Percentiles rank a stretch among this genome's conserved stretches.
Evolutionary conservation across 768 basidiomycete species (phyloP).

Genomic region (Leccinellum luteum): DNA sequence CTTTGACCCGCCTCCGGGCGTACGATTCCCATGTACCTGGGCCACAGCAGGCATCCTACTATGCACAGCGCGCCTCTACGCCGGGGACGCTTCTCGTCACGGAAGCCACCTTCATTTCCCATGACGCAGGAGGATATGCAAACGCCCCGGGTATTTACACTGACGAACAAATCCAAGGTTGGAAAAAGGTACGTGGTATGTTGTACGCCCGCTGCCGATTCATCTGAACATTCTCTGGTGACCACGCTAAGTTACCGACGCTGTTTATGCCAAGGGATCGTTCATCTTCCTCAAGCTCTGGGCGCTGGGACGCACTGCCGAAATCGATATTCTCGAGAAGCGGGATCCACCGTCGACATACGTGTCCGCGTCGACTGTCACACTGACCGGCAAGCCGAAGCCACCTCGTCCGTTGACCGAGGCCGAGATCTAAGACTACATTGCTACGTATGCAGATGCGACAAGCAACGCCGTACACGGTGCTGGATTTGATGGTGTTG

Average conservation of each 20-base stretch:
- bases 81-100: background rate
- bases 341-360: conserved; percentile 34
- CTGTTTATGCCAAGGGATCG: background rate
- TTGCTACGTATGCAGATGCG: conserved; percentile 28
- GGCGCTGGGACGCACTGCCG: conserved; percentile 53
- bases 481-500: conserved; percentile 27
- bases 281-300: conserved; percentile 15
- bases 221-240: background rate
- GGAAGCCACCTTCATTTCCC: background rate
- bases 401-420: conserved; percentile 19
- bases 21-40: background rate
- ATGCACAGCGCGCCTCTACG: background rate
- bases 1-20: background rate
- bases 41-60: background rate
- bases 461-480: conserved; percentile 32
- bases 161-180: background rate
- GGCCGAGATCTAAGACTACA: conserved; percentile 34
- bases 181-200: background rate
- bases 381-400: conserved; percentile 10
- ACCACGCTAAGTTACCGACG: background rate
- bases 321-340: conserved; percentile 32
- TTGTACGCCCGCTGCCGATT: background rate
- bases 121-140: background rate
- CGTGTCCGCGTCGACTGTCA: conserved; percentile 35
- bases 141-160: background rate